Percentiles rank a stretch among this genome's conserved stretches.
Conservation (phyloP, 257 asterid species). For the Nicotiana tabacum region DNA sequence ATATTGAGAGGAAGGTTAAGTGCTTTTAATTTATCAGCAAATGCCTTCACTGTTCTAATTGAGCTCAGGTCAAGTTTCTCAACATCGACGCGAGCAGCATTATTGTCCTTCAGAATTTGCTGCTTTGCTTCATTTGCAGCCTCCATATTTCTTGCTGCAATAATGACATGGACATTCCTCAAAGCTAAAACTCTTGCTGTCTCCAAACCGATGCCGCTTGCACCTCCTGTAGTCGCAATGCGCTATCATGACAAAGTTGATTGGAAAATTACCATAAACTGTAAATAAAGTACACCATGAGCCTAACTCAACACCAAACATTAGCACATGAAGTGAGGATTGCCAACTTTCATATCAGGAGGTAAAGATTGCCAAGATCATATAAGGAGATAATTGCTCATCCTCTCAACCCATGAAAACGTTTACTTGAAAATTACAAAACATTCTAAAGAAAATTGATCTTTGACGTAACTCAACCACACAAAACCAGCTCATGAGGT, state of each 20-base stretch:
- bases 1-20: constrained; percentile 78
- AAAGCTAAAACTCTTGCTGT: constrained; percentile 67
- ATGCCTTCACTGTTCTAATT: constrained; percentile 48
- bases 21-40: constrained; percentile 51
- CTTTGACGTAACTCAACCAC: no score
- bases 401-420: no score
- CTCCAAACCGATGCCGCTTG: constrained; percentile 82
- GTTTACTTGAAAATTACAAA: no score
- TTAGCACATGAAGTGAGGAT: not conserved
- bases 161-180: constrained; percentile 65
- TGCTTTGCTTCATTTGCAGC: constrained; percentile 75
- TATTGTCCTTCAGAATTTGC: constrained; percentile 35
- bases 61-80: constrained; percentile 69
- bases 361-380: not conserved
- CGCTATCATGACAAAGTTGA: not conserved
- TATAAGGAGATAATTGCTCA: no score
- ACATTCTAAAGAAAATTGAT: no score
- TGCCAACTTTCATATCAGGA: no score
- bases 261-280: not conserved
- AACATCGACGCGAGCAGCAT: constrained; percentile 49
- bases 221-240: constrained; percentile 49
- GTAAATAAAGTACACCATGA: not conserved
- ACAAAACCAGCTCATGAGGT: no score
- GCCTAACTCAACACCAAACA: not conserved
- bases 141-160: constrained; percentile 68